Base-by-base conservation (phyloP, 805 yeast genomes). In the Tetrapisispora fleetii region DNA sequence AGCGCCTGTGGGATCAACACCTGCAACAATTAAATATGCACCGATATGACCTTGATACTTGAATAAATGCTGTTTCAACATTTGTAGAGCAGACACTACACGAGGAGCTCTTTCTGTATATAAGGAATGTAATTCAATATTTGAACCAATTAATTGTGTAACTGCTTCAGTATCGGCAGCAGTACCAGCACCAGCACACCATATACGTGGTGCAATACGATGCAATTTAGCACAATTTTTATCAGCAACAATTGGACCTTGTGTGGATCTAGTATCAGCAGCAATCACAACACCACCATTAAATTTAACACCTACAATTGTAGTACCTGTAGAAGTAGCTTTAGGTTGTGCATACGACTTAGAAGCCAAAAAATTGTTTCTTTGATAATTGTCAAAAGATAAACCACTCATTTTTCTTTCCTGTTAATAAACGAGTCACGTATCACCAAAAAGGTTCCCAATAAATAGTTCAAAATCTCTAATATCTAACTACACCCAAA, bases 151-250 rank as follows among this genome's bases (percentile, higher is more conserved):
- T 62, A 93, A 75, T 67, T 89, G 96, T 5, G 99, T 93, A 37
- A 93, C 98, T 81, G 89, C 88, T 67, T 93, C 98, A 13, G 97
- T 93, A 66, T 93, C 99, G 8, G 99, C 98, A 30, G 99, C 99
- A n/a, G 99, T 93, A 67, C 99, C 99, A 3, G 99, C 99, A 61
- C 99, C 99, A 46, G 99, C 99, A 80, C 99, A 91, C 97, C 97
- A 91, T 64, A 90, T 89, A 62, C 77, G 78, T 10, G 97, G 96
- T 7, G 96, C 78, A 55, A 90, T 75, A 57, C 95, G 73, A 70
- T 91, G 97, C 55, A 93, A 75, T 69, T 91, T 91, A 63, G 89
- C 96, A 75, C 97, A 90, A 72, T 93, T 93, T 74, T 93, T 93
- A 71, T 93, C 98, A 8, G 99, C 99, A 35, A 93, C 98, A 58